Percentiles rank a stretch among this genome's conserved stretches.
Conservation (phyloP, 345 rosid species). For the Camelina sativa region DNA sequence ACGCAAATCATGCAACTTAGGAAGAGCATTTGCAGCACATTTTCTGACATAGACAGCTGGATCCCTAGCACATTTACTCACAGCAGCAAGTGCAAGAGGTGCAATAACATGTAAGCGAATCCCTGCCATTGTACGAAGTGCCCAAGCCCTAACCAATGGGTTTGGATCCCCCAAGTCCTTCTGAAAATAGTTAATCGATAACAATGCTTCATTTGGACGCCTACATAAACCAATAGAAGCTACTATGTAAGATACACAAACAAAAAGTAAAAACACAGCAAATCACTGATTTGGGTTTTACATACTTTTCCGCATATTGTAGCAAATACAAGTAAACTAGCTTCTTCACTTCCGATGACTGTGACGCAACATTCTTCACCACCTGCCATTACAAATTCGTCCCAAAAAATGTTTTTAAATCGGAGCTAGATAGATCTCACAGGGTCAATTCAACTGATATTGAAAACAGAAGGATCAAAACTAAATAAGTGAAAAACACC, state of each 20-base stretch:
- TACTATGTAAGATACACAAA: slow-evolving; percentile 14
- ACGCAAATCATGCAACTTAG: slow-evolving; percentile 85
- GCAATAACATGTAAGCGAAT: slow-evolving; percentile 87
- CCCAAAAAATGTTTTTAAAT: background rate
- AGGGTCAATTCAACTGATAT: background rate
- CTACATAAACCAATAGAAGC: slow-evolving; percentile 45
- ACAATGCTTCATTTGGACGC: slow-evolving; percentile 96
- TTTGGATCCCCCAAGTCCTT: slow-evolving; percentile 96
- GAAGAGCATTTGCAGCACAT: slow-evolving; percentile 97
- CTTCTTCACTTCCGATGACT: slow-evolving; percentile 94
- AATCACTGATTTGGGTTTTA: background rate
- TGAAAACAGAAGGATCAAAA: slow-evolving; percentile 6
- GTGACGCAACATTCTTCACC: slow-evolving; percentile 94
- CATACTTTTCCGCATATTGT: slow-evolving; percentile 95
- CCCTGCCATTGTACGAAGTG: slow-evolving; percentile 97
- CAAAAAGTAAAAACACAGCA: background rate
- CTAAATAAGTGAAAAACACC: slow-evolving; percentile 44
- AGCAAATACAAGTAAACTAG: slow-evolving; percentile 92
- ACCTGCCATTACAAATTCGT: slow-evolving; percentile 56
- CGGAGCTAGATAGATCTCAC: background rate
- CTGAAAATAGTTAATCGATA: slow-evolving; percentile 93
- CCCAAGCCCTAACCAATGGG: slow-evolving; percentile 96
- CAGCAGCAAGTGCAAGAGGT: slow-evolving; percentile 85
- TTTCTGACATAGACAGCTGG: slow-evolving; percentile 91
- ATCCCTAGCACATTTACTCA: slow-evolving; percentile 85